Conservation (phyloP, 306 rosid genomes). For the Boehmeria nivea region DNA sequence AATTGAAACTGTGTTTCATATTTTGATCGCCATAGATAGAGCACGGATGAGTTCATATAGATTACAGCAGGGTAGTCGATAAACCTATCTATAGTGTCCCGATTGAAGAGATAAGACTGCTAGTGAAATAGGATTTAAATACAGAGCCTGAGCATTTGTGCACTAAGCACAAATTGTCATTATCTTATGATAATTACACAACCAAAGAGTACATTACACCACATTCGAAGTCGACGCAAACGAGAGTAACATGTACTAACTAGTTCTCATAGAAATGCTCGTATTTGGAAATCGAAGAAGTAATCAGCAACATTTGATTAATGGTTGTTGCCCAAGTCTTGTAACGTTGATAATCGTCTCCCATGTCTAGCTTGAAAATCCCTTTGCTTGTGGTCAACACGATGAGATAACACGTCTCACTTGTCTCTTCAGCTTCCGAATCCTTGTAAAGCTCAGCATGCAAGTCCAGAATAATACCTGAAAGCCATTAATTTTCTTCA, state of each 20-base stretch:
- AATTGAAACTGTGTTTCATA: too few species aligned
- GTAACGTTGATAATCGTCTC: conserved; percentile 53
- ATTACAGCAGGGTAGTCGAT: too few species aligned
- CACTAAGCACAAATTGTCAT: conserved; percentile 5
- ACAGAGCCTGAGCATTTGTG: background rate
- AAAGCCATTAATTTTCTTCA: background rate
- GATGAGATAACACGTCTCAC: conserved; percentile 64
- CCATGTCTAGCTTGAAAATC: conserved; percentile 82
- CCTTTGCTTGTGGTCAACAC: conserved; percentile 72
- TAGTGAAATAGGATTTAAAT: background rate
- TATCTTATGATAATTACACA: conserved; percentile 15
- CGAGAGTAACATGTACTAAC: too few species aligned
- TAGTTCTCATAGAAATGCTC: conserved; percentile 11
- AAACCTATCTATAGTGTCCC: too few species aligned
- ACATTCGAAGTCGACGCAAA: background rate
- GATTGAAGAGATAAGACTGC: background rate
- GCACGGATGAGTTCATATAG: too few species aligned
- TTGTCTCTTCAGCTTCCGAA: conserved; percentile 40
- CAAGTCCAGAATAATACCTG: conserved; percentile 43
- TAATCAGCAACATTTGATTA: conserved; percentile 64
- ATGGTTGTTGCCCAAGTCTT: conserved; percentile 71
- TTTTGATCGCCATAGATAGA: background rate
- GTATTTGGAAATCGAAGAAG: conserved; percentile 60
- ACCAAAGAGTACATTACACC: background rate
- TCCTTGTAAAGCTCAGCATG: conserved; percentile 72